A percentile compares a stretch with the other conserved stretches of the same genome.
phyloP scores from a whole-genome alignment of 306 rosid species.

The Crotalaria pallida region DNA sequence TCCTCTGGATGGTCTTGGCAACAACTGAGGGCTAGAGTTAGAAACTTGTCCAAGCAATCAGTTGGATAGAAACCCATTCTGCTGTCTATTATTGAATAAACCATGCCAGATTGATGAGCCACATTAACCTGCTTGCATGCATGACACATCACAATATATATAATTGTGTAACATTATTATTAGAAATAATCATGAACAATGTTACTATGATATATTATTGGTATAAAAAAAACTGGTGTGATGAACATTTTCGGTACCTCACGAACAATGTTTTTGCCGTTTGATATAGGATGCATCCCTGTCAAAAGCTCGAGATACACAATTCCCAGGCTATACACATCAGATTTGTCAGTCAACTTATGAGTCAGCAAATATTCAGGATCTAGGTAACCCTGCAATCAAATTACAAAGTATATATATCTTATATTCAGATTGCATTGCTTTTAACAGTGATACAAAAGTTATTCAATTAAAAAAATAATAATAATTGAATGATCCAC shows the following conservation, averaged over 20 bases:
- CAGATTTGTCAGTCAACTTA: constrained; percentile 74
- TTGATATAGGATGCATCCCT: constrained; percentile 60
- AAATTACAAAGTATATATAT: background rate
- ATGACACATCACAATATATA: background rate
- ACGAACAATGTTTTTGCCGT: constrained; percentile 73
- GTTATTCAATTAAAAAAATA: background rate
- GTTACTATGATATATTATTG: too few relatives aligned
- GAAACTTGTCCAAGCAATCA: constrained; percentile 48
- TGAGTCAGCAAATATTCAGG: constrained; percentile 72
- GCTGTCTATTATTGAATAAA: constrained; percentile 48
- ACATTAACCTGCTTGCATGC: constrained; percentile 60
- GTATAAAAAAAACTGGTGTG: too few relatives aligned
- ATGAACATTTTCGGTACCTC: constrained; percentile 38
- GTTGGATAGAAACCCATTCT: constrained; percentile 54
- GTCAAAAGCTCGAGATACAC: constrained; percentile 73
- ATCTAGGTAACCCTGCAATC: constrained; percentile 68
- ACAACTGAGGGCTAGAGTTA: constrained; percentile 54
- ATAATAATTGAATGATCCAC: background rate
- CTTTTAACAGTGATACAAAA: background rate
- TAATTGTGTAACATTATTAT: background rate
- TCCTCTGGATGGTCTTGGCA: constrained; percentile 54
- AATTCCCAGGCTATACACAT: constrained; percentile 74
- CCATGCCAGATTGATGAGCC: constrained; percentile 42
- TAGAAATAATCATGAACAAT: too few relatives aligned
- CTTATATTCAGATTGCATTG: background rate